phyloP scores from a whole-genome alignment of 2,329 filamentous ascomycete species.

The Cladosporium sp. region DNA sequence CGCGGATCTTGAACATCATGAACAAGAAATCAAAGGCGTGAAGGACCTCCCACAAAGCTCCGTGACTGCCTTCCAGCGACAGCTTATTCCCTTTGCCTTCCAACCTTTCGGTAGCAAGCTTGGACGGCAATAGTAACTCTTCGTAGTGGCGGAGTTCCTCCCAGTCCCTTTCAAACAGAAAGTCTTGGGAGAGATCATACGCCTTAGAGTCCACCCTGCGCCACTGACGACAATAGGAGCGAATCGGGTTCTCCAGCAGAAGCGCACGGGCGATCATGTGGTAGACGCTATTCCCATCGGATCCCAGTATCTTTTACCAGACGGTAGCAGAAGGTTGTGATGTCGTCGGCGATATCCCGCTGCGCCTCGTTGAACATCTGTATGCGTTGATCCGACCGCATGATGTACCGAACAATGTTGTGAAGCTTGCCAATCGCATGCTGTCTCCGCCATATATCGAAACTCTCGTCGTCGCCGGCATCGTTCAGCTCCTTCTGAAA shows the following conservation, averaged over 20 bases:
- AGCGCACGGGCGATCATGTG: background rate
- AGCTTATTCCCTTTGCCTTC: background rate
- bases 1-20: background rate
- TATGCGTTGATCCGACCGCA: background rate
- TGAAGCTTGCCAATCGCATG: background rate
- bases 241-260: background rate
- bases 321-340: background rate
- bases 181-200: background rate
- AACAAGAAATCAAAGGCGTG: background rate
- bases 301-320: background rate
- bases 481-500: background rate
- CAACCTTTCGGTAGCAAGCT: background rate
- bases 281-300: background rate
- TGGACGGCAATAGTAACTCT: background rate
- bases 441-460: background rate
- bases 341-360: background rate
- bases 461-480: background rate
- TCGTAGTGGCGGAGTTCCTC: background rate
- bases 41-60: background rate
- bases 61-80: background rate
- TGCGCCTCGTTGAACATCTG: background rate
- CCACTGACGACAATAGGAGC: background rate
- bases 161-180: background rate
- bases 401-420: background rate
- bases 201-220: background rate